Percentiles rank a stretch among this genome's conserved stretches.
Conservation (phyloP, 495 filamentous ascomycete species). For the Bryoglossum gracile region DNA sequence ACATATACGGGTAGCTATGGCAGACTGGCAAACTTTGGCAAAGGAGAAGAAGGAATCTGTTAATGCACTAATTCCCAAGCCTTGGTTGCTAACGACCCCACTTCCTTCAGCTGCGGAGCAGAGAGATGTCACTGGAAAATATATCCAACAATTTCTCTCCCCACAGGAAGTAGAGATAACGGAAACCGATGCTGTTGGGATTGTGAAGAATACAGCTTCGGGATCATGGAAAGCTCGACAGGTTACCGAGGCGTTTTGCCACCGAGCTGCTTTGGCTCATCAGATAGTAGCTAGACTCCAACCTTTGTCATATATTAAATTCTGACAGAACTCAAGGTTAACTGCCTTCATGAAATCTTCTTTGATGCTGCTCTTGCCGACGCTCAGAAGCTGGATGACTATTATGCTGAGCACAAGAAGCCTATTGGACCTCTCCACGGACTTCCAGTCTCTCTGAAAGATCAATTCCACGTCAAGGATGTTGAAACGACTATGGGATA, state of each 20-base stretch:
- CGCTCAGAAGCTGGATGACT: slow-evolving; percentile 50
- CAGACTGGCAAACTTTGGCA: slow-evolving; percentile 38
- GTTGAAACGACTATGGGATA: slow-evolving; percentile 27
- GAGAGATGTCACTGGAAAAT: slow-evolving; percentile 54
- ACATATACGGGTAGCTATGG: background rate
- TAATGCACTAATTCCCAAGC: slow-evolving; percentile 45
- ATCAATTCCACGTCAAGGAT: slow-evolving; percentile 38
- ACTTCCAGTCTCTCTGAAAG: slow-evolving; percentile 50
- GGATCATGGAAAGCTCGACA: slow-evolving; percentile 29
- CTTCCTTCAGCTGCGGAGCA: slow-evolving; percentile 44
- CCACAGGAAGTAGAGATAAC: slow-evolving; percentile 50
- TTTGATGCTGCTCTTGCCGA: slow-evolving; percentile 54
- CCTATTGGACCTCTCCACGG: slow-evolving; percentile 37
- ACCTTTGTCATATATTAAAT: slow-evolving; percentile 19
- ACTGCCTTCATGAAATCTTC: slow-evolving; percentile 61
- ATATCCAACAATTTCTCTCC: slow-evolving; percentile 50
- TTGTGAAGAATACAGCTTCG: slow-evolving; percentile 38
- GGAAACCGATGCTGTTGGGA: slow-evolving; percentile 43
- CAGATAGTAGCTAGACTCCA: slow-evolving; percentile 36
- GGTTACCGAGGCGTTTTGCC: slow-evolving; percentile 35
- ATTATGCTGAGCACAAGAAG: slow-evolving; percentile 34
- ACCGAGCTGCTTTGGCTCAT: slow-evolving; percentile 52
- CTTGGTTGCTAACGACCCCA: slow-evolving; percentile 44
- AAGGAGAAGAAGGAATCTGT: slow-evolving; percentile 47
- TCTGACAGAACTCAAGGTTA: slow-evolving; percentile 33